Conservation (phyloP, 1,284 basidiomycete species). For the Golubevia sp. region DNA sequence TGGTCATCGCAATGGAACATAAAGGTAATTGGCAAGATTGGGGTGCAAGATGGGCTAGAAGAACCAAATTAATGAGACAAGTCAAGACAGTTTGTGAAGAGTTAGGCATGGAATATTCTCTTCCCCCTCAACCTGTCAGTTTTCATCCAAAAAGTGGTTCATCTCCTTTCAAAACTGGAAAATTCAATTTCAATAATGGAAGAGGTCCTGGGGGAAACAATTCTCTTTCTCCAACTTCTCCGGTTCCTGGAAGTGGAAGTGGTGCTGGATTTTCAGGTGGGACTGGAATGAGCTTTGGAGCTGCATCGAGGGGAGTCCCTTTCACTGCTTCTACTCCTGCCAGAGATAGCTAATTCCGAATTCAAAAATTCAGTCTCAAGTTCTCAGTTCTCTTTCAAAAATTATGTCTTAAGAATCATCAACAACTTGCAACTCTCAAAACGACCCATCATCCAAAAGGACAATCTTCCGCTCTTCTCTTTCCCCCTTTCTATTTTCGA, state of each 20-base stretch:
- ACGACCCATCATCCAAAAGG: too few species aligned
- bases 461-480: too few species aligned
- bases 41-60: slow-evolving; percentile 70
- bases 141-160: slow-evolving; percentile 26
- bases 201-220: background rate
- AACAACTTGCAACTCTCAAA: too few species aligned
- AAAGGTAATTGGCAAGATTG: slow-evolving; percentile 84
- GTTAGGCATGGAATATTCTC: slow-evolving; percentile 33
- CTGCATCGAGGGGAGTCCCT: background rate
- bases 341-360: background rate
- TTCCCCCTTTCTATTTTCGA: too few species aligned
- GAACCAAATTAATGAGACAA: slow-evolving; percentile 51
- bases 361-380: too few species aligned
- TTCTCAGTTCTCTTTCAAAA: too few species aligned
- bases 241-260: background rate
- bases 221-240: background rate
- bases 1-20: slow-evolving; percentile 74
- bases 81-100: slow-evolving; percentile 41
- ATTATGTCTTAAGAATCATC: too few species aligned
- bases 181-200: background rate
- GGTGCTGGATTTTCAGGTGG: background rate
- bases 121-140: slow-evolving; percentile 47
- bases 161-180: background rate
- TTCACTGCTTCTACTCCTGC: background rate
- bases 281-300: background rate